Conservation (phyloP, 1,284 basidiomycete species). For the Ganoderma boninense region DNA sequence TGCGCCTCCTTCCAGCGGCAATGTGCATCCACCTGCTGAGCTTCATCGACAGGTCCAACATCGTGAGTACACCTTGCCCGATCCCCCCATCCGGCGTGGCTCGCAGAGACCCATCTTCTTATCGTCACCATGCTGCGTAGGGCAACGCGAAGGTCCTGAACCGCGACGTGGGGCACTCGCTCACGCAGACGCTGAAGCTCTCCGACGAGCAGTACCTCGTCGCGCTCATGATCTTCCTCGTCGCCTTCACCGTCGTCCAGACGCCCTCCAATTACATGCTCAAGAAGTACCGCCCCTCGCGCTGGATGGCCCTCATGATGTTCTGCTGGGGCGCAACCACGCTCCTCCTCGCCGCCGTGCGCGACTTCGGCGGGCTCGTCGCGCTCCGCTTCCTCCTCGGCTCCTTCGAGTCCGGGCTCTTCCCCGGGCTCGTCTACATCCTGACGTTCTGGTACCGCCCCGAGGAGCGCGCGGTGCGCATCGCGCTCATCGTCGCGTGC, state of each 20-base stretch:
- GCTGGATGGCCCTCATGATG: slow-evolving; percentile 49
- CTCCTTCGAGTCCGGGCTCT: slow-evolving; percentile 69
- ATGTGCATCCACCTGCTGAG: slow-evolving; percentile 46
- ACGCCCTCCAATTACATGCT: slow-evolving; percentile 52
- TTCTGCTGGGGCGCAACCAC: slow-evolving; percentile 52
- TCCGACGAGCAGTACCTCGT: slow-evolving; percentile 45
- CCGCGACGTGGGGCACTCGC: slow-evolving; percentile 43
- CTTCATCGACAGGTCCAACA: slow-evolving; percentile 48
- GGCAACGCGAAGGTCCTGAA: slow-evolving; percentile 50
- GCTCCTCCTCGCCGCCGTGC: slow-evolving; percentile 44
- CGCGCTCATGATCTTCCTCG: slow-evolving; percentile 50
- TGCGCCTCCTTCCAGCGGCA: slow-evolving; percentile 34
- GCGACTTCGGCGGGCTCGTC: slow-evolving; percentile 45
- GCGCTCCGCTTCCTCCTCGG: slow-evolving; percentile 70
- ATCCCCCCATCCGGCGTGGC: background rate
- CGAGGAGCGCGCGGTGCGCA: slow-evolving; percentile 49
- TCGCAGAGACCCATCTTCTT: background rate
- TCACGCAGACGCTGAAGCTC: slow-evolving; percentile 43
- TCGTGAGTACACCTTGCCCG: slow-evolving; percentile 33
- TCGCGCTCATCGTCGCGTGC: slow-evolving; percentile 48
- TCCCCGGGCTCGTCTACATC: slow-evolving; percentile 63
- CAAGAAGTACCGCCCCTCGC: slow-evolving; percentile 50
- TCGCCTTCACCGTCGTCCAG: slow-evolving; percentile 47
- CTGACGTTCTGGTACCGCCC: slow-evolving; percentile 52
- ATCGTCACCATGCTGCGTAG: slow-evolving; percentile 22